These are phyloP conservation scores for Sporothrix mexicana DNA, from an alignment of 2,329 filamentous ascomycete genomes.

Conservation along the genomic window DNA sequence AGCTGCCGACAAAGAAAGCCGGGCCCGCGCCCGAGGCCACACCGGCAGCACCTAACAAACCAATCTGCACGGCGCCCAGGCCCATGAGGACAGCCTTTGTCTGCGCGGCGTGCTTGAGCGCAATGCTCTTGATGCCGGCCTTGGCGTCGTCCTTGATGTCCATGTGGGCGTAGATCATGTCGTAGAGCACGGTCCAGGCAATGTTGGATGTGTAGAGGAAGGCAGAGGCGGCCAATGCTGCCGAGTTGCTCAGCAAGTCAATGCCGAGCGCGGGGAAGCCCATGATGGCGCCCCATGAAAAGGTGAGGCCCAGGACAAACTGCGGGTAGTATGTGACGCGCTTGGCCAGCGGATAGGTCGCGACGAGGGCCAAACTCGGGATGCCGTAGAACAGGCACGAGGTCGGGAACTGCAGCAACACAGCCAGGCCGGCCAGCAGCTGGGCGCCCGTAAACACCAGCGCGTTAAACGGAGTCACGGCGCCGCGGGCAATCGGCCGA, in stretches of 20 bases:
- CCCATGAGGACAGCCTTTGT: slow-evolving; percentile 78
- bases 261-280: slow-evolving; percentile 84
- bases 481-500: slow-evolving; percentile 80
- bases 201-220: slow-evolving; percentile 79
- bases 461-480: slow-evolving; percentile 73
- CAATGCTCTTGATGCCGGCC: slow-evolving; percentile 88
- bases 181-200: slow-evolving; percentile 86
- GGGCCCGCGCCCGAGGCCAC: slow-evolving; percentile 69
- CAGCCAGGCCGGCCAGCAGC: slow-evolving; percentile 72
- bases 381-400: slow-evolving; percentile 78
- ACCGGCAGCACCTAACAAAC: slow-evolving; percentile 72
- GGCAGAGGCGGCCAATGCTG: slow-evolving; percentile 69
- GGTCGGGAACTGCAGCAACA: slow-evolving; percentile 77
- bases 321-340: slow-evolving; percentile 88
- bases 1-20: slow-evolving; percentile 70
- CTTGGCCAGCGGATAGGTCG: slow-evolving; percentile 81
- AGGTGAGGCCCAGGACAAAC: slow-evolving; percentile 79
- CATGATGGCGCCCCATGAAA: slow-evolving; percentile 89
- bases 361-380: slow-evolving; percentile 75
- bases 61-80: slow-evolving; percentile 71
- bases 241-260: slow-evolving; percentile 68
- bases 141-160: slow-evolving; percentile 85
- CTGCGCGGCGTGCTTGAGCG: slow-evolving; percentile 75
- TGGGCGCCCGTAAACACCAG: slow-evolving; percentile 76
- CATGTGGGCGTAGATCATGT: slow-evolving; percentile 94